Evolutionary conservation across 2,329 filamentous ascomycete genomes (phyloP), one percentile per base, ranked within the genome.

Genomic region (Neonectria faginata): DNA sequence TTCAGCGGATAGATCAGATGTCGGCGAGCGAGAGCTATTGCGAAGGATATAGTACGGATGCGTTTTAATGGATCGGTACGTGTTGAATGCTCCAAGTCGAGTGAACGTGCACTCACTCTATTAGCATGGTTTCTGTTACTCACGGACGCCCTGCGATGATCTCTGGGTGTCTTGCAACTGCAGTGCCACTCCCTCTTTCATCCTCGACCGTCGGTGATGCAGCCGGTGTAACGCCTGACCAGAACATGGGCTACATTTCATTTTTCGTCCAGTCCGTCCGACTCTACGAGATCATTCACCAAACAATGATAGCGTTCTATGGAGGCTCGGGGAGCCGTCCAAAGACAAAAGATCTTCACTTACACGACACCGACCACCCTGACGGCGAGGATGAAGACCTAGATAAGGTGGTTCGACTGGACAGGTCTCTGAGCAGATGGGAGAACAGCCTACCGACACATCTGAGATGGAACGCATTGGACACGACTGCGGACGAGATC

Each of bases 1-100:
- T 0, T 75, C 76, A 0, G 73, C 74, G 0, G 64, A 68, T 11
- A 66, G 67, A 0, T 41, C 68, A 0, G 67, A 74, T 25, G n/a
- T 54, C 4, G 64, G 55, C 0, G 74, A 78, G 22, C 66, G 69
- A 25, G 74, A 78, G 18, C 58, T 77, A 0, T 27, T 75, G 1
- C 66, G 76, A 2, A 70, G 76, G 16, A 65, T 80, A 48, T 80
- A 79, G 79, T 73, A 80, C 51, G 78, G 77, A 0, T 80, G 79
- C 52, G 73, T 80, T 8, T 60, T 79, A 0, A 79, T 80, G 78
- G 79, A 80, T 41, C 68, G 78, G 79, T 79, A 62, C 42, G 76
- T 66, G n/a, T 1, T 12, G 41, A 3, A 33, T 31, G 16, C 12
- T 6, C 11, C 16, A 22, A 22, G 2, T 8, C 3, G 10, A 3